Evolutionary conservation across 805 yeast genomes (phyloP), one percentile per base, ranked within the genome.

Genomic region (Nadsonia fulvescens): DNA sequence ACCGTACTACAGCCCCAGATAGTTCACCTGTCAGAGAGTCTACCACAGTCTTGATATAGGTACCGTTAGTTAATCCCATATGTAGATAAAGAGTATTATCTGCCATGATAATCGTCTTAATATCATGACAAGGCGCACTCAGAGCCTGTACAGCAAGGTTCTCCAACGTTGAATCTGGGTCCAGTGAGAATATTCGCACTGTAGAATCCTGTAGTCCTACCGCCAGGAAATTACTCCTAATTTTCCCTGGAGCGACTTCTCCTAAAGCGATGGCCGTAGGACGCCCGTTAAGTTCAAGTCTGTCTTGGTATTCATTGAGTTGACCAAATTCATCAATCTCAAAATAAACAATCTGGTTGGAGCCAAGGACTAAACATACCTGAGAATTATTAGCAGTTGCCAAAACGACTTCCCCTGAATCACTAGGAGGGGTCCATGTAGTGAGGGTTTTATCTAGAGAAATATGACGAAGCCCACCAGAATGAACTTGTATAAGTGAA

Each of bases 391-490:
- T 78, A 3, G 73, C 49, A 1, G 77, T 43, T 1, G 79, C 72
- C n/a, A 55, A 50, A 0, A 63, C 39, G 20, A 89, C 59, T 13
- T 61, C 54, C 4, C n/a, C n/a, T 12, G 70, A 64, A 3, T 89
- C 92, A 0, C 72, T 69, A 0, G 94, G 92, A 1, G 93, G 79
- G 15, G 48, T 54, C 96, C 96, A 89, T 34, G 74, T 74, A 8
- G 59, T 49, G n/a, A 50, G 43, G 22, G 49, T 44, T n/a, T 41
- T 36, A 15, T 38, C 39, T 11, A 38, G 37, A 19, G 45, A 40
- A 3, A 74, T 52, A 37, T 75, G 79, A 9, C 73, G 56, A 12
- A 86, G 53, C 4, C 89, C 93, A 33, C 65, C 58, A 0, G 66
- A 36, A 43, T 77, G 76, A 2, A 86, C 59, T 44, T 86, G 98